Evolutionary conservation across 176 grass and related monocot genomes (phyloP), one percentile per base, ranked within the genome.

Genomic region (Aegilops speltoides): DNA sequence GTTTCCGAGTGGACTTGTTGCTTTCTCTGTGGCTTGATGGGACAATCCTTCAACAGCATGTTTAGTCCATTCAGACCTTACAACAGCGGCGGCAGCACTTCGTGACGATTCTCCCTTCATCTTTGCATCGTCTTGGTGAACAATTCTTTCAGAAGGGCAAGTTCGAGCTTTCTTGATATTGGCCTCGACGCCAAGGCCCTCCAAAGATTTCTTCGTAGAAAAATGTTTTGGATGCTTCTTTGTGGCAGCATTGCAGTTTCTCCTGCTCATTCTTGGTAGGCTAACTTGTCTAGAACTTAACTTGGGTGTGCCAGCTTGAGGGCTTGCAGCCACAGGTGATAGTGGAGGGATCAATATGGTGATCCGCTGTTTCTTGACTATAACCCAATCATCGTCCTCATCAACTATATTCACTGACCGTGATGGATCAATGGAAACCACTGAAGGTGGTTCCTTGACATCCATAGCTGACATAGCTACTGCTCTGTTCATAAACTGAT

Each of bases 361-460:
- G 57, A 92, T 24, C 40, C 73, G 78, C 74, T 92, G 90, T 72
- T 86, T 92, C 79, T 92, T 89, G 46, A 92, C 86, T 83, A 92
- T 86, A 38, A 92, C 65, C 90, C 90, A 92, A 16, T 92, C 90
- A 79, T 83, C 83, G 68, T 86, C 46, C 20, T 73, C 73, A 28
- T 83, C 67, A 34, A 68, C 33, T 70, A 25, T 79, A 24, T 76
- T 77, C 37, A 79, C 46, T 68, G 89, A 69, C 69, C 52, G 79
- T 70, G 70, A 63, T 20, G 62, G 71, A 52, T 82, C 69, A 64
- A 57, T 6, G 0, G 33, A 79, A 66, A 83, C 66, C 34, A 81
- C 81, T 70, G 61, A 59, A 60, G 34, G 66, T 68, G 50, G 62
- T 41, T 62, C 56, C 68, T 82, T 26, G 52, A 15, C 72, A 86